A percentile compares a stretch with the other conserved stretches of the same genome.
These are phyloP conservation scores for Cladophialophora psammophila DNA, from an alignment of 2,329 filamentous ascomycete genomes.

Conservation along the genomic window DNA sequence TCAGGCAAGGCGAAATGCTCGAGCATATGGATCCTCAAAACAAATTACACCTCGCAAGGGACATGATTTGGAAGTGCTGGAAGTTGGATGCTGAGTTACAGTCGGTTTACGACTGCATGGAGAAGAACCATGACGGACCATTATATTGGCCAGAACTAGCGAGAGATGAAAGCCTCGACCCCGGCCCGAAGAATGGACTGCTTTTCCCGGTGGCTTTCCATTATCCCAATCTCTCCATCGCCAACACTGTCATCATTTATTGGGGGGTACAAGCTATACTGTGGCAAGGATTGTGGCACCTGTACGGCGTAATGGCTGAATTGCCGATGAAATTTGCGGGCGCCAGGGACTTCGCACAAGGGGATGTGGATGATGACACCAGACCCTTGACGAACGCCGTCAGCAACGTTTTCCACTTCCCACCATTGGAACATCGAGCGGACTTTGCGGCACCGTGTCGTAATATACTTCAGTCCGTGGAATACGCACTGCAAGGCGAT, in stretches of 20 bases:
- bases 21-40: slow-evolving; percentile 30
- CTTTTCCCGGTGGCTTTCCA: slow-evolving; percentile 45
- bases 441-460: slow-evolving; percentile 42
- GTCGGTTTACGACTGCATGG: slow-evolving; percentile 41
- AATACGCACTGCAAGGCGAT: slow-evolving; percentile 44
- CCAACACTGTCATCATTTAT: slow-evolving; percentile 44
- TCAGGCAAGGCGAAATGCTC: slow-evolving; percentile 36
- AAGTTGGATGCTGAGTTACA: slow-evolving; percentile 42
- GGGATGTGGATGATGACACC: not conserved
- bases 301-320: slow-evolving; percentile 43
- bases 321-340: slow-evolving; percentile 25
- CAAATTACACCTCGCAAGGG: slow-evolving; percentile 32
- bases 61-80: slow-evolving; percentile 42
- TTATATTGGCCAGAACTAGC: slow-evolving; percentile 46
- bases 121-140: slow-evolving; percentile 38
- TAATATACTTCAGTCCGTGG: slow-evolving; percentile 48
- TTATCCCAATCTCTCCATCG: slow-evolving; percentile 43
- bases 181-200: slow-evolving; percentile 25
- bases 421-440: slow-evolving; percentile 40
- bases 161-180: slow-evolving; percentile 17
- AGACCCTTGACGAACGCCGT: slow-evolving; percentile 12
- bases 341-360: slow-evolving; percentile 6
- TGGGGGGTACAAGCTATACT: slow-evolving; percentile 47
- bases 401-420: slow-evolving; percentile 36
- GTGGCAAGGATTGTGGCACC: slow-evolving; percentile 46